Base-by-base conservation (phyloP, 2,329 filamentous ascomycete genomes). In the Sphaerostilbella broomeana region DNA sequence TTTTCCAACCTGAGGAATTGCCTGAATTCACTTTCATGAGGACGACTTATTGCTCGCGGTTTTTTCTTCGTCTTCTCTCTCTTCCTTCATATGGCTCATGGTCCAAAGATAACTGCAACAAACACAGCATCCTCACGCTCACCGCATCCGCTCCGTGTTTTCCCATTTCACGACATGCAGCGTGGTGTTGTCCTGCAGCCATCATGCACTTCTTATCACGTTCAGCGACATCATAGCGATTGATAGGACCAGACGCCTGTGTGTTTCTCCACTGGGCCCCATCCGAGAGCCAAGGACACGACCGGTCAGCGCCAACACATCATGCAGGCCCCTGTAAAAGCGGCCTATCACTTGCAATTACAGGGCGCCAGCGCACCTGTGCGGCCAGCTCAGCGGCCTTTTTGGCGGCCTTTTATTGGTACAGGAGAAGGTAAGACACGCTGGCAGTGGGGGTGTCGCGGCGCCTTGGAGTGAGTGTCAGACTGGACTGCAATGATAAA, bases 171-270 rank as follows among this genome's bases (percentile, higher is more conserved):
- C n/a, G n/a, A n/a, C n/a, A n/a, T 65, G 64, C 64, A 65, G 45
- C 58, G 63, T 58, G 67, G 63, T 52, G 64, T 60, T 68, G 64
- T 62, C 55, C 56, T 64, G 63, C 68, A 69, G 59, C 60, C 59
- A 59, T 61, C 43, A 61, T 60, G 59, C 57, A 64, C 57, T 52
- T 59, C 52, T 62, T 58, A 53, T 55, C 54, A 57, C 57, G 53
- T 52, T 44, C 46, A 41, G 35, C 47, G 50, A 47, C 52, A 43
- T 53, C 47, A 48, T 46, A 43, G 44, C 42, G 51, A 52, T 45
- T 66, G 62, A 73, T 71, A 72, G 69, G 69, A 58, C 58, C 52
- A 53, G 48, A 50, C 42, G 43, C 48, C 45, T 48, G 54, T 56
- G 58, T 56, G 57, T 42, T 28, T 18, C 44, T 37, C 38, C 44